Evolutionary conservation across 1,139 yeast genomes (phyloP).

Genomic region (Fermentozyma sake): DNA sequence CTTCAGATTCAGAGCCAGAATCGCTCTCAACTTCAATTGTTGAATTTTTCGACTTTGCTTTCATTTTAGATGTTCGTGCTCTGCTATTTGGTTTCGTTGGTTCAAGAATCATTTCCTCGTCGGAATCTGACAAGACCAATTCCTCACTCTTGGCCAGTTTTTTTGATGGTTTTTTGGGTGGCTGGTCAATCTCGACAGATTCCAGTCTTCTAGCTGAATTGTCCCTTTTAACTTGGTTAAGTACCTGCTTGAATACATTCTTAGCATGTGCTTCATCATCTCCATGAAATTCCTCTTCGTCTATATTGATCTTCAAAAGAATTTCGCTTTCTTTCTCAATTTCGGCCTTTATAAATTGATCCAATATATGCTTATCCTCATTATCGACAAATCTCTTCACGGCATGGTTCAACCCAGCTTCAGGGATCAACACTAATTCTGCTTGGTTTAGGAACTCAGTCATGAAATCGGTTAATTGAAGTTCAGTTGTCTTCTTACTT

Average conservation of each 20-base stretch:
- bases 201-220: slow-evolving; percentile 5
- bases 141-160: background rate
- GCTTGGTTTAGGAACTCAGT: slow-evolving; percentile 58
- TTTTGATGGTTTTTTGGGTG: background rate
- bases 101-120: slow-evolving; percentile 1
- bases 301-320: slow-evolving; percentile 43
- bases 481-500: slow-evolving; percentile 24
- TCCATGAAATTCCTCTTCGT: slow-evolving; percentile 28
- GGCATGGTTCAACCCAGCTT: slow-evolving; percentile 70
- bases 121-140: slow-evolving; percentile 1
- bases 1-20: no score
- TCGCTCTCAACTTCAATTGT: no score
- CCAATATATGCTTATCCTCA: slow-evolving; percentile 73
- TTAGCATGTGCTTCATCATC: slow-evolving; percentile 25
- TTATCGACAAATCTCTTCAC: slow-evolving; percentile 70
- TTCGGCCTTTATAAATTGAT: slow-evolving; percentile 64
- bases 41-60: no score
- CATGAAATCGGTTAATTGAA: slow-evolving; percentile 57
- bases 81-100: slow-evolving; percentile 3
- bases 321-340: slow-evolving; percentile 57
- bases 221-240: slow-evolving; percentile 21
- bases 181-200: background rate
- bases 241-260: slow-evolving; percentile 25
- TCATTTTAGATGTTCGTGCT: slow-evolving; percentile 3
- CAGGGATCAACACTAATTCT: slow-evolving; percentile 68